Conservation (phyloP, 2,329 filamentous ascomycete species). For the Pestalotiopsis sp. region DNA sequence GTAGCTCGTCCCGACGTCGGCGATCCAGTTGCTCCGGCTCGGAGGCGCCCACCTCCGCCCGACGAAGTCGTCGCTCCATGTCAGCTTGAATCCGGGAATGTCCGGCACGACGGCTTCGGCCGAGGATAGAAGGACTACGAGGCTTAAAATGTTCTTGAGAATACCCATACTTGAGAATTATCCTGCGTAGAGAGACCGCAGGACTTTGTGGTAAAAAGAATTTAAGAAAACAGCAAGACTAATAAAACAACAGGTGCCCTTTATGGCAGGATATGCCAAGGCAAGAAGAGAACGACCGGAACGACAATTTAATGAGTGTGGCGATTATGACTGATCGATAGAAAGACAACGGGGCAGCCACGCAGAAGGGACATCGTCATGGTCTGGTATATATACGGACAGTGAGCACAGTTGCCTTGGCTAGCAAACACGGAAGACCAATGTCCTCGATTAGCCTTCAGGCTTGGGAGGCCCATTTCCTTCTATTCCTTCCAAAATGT, state of each 20-base stretch:
- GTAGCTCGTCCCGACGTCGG: conserved; percentile 48
- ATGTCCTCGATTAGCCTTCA: background rate
- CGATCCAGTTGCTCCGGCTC: conserved; percentile 43
- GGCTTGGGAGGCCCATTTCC: too few relatives aligned
- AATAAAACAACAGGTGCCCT: background rate
- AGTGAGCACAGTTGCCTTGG: too few relatives aligned
- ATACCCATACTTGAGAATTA: background rate
- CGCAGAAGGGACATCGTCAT: background rate
- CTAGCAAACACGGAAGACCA: background rate
- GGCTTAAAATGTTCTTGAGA: background rate
- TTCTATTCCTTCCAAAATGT: too few relatives aligned
- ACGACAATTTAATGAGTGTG: background rate
- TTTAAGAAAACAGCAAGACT: background rate
- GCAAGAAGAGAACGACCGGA: background rate
- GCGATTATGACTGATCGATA: background rate
- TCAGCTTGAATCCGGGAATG: conserved; percentile 8
- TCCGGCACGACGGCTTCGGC: conserved; percentile 11
- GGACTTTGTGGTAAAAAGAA: background rate
- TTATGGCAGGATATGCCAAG: background rate
- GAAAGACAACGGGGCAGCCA: background rate
- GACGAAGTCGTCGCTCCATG: conserved; percentile 35
- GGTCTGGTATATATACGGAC: background rate
- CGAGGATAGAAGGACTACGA: background rate
- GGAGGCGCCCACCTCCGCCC: conserved; percentile 33
- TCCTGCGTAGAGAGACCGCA: background rate